These are phyloP conservation scores for Paracoccidioides lutzii DNA, from an alignment of 2,329 filamentous ascomycete genomes.

Conservation along the genomic window DNA sequence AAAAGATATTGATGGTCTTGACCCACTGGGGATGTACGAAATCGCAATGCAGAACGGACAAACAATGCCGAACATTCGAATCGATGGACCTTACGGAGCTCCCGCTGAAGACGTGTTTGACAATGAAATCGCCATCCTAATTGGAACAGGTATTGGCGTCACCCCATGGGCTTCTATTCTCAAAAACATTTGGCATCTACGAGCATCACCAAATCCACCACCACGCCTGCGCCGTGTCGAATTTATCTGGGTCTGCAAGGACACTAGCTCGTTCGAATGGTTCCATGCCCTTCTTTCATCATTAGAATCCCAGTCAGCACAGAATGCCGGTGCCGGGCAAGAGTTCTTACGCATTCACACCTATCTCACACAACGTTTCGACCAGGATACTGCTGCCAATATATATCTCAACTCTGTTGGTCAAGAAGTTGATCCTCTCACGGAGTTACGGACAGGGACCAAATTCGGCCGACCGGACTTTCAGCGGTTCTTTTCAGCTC, in stretches of 20 bases:
- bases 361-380: slow-evolving; percentile 86
- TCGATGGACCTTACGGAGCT: slow-evolving; percentile 92
- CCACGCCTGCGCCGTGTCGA: slow-evolving; percentile 84
- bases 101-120: slow-evolving; percentile 97
- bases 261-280: slow-evolving; percentile 95
- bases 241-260: slow-evolving; percentile 98
- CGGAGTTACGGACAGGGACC: slow-evolving; percentile 76
- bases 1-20: slow-evolving; percentile 79
- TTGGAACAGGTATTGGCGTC: slow-evolving; percentile 70
- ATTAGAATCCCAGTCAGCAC: slow-evolving; percentile 73
- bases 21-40: slow-evolving; percentile 95
- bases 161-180: slow-evolving; percentile 79
- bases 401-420: slow-evolving; percentile 95
- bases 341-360: slow-evolving; percentile 98
- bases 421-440: slow-evolving; percentile 74
- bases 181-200: slow-evolving; percentile 97
- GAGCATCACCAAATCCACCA: slow-evolving; percentile 78
- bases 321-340: slow-evolving; percentile 40
- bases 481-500: slow-evolving; percentile 59
- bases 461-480: slow-evolving; percentile 96
- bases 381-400: slow-evolving; percentile 85
- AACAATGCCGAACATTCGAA: slow-evolving; percentile 75
- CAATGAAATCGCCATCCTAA: slow-evolving; percentile 67
- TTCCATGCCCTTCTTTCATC: slow-evolving; percentile 89
- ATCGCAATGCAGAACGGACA: slow-evolving; percentile 88